A percentile compares a stretch with the other conserved stretches of the same genome.
phyloP scores from a whole-genome alignment of 495 filamentous ascomycete species.

The Daldinia decipiens region DNA sequence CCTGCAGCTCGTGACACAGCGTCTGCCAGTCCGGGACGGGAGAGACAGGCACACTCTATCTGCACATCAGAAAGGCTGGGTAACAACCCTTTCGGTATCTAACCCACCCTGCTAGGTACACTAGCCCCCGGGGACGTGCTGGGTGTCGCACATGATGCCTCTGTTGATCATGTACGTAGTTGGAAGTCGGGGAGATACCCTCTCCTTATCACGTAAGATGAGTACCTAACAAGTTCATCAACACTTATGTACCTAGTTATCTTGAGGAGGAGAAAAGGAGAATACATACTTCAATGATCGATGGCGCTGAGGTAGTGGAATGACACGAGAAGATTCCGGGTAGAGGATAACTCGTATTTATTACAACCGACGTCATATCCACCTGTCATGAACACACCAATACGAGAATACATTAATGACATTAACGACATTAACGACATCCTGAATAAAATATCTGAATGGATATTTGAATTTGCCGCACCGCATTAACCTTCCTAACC shows the following conservation, averaged over 20 bases:
- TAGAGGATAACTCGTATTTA: slow-evolving; percentile 29
- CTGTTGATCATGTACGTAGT: slow-evolving; percentile 34
- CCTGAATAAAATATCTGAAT: background rate
- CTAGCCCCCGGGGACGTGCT: background rate
- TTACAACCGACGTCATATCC: slow-evolving; percentile 2
- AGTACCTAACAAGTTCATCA: background rate
- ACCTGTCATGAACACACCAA: slow-evolving; percentile 11
- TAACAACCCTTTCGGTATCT: background rate
- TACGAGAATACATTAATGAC: too few relatives aligned
- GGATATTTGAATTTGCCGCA: too few relatives aligned
- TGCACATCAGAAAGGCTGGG: background rate
- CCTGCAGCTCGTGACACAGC: slow-evolving; percentile 42
- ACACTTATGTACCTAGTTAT: too few relatives aligned
- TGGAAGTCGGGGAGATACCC: slow-evolving; percentile 17
- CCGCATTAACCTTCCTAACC: background rate
- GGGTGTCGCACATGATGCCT: slow-evolving; percentile 24
- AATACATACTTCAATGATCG: background rate
- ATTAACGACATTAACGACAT: too few relatives aligned
- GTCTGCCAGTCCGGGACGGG: slow-evolving; percentile 30
- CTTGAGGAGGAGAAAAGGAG: background rate
- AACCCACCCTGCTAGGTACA: slow-evolving; percentile 2
- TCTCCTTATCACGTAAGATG: slow-evolving; percentile 1
- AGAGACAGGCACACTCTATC: background rate
- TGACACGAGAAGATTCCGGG: slow-evolving; percentile 16
- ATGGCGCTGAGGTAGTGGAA: slow-evolving; percentile 12